Evolutionary conservation across 139 green algal species (phyloP).

Genomic region (Picocystis salinarum): DNA sequence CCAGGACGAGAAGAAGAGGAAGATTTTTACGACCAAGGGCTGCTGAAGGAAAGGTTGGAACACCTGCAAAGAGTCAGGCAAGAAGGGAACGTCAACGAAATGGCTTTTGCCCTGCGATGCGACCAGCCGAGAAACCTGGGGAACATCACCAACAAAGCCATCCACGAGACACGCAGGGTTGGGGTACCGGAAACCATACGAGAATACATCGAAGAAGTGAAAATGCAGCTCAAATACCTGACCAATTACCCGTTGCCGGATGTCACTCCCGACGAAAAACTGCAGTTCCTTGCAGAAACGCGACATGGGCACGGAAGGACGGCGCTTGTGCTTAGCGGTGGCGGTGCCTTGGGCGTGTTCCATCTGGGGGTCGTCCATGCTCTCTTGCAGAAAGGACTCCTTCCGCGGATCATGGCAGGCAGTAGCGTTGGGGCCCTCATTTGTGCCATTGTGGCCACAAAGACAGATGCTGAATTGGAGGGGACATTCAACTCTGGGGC

Average conservation of each 20-base stretch:
- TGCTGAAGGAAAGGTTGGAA: too few relatives aligned
- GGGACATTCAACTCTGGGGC: background rate
- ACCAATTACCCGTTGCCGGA: conserved; percentile 16
- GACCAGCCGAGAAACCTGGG: conserved; percentile 88
- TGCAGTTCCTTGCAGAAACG: conserved; percentile 76
- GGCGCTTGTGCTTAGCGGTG: conserved; percentile 80
- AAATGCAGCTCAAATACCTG: conserved; percentile 37
- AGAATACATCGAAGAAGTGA: conserved; percentile 84
- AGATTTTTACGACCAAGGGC: too few relatives aligned
- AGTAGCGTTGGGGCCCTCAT: conserved; percentile 65
- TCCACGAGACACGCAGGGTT: conserved; percentile 2
- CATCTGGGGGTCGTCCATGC: conserved; percentile 82
- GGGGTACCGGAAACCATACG: conserved; percentile 50
- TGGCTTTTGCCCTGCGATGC: conserved; percentile 70
- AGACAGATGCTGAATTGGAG: conserved; percentile 51
- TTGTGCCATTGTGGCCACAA: conserved; percentile 37
- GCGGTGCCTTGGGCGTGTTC: conserved; percentile 78
- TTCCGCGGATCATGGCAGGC: conserved; percentile 81
- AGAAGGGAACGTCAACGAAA: conserved; percentile 49
- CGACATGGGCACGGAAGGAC: conserved; percentile 88
- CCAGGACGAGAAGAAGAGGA: too few relatives aligned
- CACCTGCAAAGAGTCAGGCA: too few relatives aligned
- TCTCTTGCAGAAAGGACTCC: conserved; percentile 67
- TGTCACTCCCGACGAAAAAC: conserved; percentile 58
- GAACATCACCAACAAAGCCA: conserved; percentile 58